Percentiles rank a stretch among this genome's conserved stretches.
phyloP scores from a whole-genome alignment of 352 stramenopile genomes.

The Globisporangium iwayamae region DNA sequence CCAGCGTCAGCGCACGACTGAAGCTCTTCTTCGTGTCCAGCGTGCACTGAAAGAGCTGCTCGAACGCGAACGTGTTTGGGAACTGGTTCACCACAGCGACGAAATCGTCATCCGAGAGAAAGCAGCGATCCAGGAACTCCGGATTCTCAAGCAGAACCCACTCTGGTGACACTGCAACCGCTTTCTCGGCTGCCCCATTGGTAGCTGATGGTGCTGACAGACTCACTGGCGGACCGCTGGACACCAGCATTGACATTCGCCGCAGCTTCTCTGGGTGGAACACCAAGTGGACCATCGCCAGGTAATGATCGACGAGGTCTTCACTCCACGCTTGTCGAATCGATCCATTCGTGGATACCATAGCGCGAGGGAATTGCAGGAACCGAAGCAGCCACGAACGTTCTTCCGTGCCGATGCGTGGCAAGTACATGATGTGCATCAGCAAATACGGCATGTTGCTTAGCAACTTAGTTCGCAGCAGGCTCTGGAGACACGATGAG shows the following conservation, averaged over 20 bases:
- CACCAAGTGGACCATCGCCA: constrained; percentile 83
- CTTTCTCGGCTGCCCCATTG: constrained; percentile 22
- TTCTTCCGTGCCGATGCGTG: constrained; percentile 72
- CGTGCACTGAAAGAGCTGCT: constrained; percentile 66
- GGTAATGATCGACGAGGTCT: constrained; percentile 81
- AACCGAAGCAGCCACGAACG: constrained; percentile 78
- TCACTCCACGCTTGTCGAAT: constrained; percentile 68
- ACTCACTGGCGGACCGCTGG: constrained; percentile 41
- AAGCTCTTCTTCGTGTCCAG: constrained; percentile 79
- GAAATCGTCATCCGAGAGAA: constrained; percentile 83
- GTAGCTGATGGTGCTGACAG: constrained; percentile 12
- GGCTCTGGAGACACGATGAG: constrained; percentile 49
- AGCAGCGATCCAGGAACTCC: constrained; percentile 75
- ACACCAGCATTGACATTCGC: constrained; percentile 65
- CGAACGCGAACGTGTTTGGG: constrained; percentile 75
- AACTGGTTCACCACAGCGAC: constrained; percentile 84
- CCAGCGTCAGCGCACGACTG: constrained; percentile 65
- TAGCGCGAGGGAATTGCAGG: constrained; percentile 72
- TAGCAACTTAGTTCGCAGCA: constrained; percentile 60
- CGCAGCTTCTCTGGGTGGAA: constrained; percentile 85
- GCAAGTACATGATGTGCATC: constrained; percentile 85
- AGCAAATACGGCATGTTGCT: constrained; percentile 81
- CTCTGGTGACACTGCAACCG: constrained; percentile 48
- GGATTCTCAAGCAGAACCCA: constrained; percentile 85
- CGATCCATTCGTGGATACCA: constrained; percentile 52